These are phyloP conservation scores for Diaporthe batatas DNA, from an alignment of 2,329 filamentous ascomycete genomes.

Conservation along the genomic window DNA sequence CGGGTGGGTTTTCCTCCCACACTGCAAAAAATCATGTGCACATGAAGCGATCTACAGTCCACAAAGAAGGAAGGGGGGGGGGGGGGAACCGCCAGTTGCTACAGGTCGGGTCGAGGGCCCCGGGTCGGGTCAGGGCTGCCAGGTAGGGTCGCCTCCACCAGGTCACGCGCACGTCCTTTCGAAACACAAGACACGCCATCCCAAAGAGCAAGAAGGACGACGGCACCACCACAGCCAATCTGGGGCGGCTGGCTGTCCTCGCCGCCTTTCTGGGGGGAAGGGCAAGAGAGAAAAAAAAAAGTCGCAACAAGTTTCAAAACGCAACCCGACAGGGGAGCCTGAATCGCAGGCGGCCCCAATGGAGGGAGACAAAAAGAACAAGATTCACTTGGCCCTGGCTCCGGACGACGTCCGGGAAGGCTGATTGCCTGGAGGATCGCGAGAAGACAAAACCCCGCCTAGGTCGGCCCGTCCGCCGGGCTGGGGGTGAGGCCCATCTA, in stretches of 20 bases:
- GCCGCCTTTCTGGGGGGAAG: background rate
- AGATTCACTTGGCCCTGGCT: background rate
- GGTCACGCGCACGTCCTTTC: conserved; percentile 22
- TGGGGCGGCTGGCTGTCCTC: background rate
- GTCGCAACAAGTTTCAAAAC: conserved; percentile 9
- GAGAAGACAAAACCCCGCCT: conserved; percentile 2
- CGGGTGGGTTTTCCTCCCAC: background rate
- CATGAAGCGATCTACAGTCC: background rate
- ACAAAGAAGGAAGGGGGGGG: background rate
- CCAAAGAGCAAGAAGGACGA: background rate
- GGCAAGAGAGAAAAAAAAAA: no score
- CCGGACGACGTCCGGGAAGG: conserved; percentile 14
- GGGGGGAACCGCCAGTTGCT: background rate
- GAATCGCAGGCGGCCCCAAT: conserved; percentile 6
- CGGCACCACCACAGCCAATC: background rate
- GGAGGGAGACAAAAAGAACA: background rate
- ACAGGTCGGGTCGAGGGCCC: background rate
- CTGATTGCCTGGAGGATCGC: background rate
- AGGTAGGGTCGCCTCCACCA: background rate
- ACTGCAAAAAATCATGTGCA: background rate
- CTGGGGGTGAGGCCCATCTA: background rate
- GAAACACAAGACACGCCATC: conserved; percentile 25
- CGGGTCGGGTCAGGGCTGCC: background rate
- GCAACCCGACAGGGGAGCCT: background rate
- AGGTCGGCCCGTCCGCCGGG: background rate